These are phyloP conservation scores for Beauveria sp. DNA, from an alignment of 2,329 filamentous ascomycete genomes.

Conservation along the genomic window DNA sequence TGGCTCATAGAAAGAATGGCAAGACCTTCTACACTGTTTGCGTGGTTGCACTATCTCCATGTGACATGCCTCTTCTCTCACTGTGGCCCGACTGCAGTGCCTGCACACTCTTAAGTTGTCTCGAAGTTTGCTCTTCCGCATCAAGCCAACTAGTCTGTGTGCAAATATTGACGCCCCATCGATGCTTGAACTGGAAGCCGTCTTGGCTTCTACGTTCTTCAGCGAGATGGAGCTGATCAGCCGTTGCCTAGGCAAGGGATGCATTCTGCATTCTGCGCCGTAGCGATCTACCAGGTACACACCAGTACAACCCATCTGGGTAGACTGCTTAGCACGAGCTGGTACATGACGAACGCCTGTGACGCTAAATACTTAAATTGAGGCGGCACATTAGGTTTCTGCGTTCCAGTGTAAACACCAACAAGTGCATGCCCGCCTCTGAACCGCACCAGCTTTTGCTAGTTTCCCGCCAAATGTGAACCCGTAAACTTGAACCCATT, in stretches of 20 bases:
- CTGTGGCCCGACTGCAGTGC: conserved; percentile 14
- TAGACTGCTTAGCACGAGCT: conserved; percentile 4
- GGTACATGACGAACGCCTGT: not conserved
- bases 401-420: not conserved
- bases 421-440: not conserved
- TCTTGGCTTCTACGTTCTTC: conserved; percentile 36
- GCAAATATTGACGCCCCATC: conserved; percentile 62
- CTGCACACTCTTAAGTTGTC: conserved; percentile 98
- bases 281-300: conserved; percentile 7
- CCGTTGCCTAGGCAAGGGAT: not conserved
- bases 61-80: not conserved
- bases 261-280: conserved; percentile 8
- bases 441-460: not conserved
- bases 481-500: no score
- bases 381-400: not conserved
- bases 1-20: conserved; percentile 7
- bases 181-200: conserved; percentile 37
- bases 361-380: not conserved
- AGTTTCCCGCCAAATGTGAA: no score
- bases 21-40: not conserved
- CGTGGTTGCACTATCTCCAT: not conserved
- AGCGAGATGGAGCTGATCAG: conserved; percentile 4
- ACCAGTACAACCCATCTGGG: conserved; percentile 5
- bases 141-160: conserved; percentile 95
- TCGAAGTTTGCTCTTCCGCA: conserved; percentile 65